Evolutionary conservation across 2,329 filamentous ascomycete genomes (phyloP), one percentile per base, ranked within the genome.

Genomic region (Talaromyces pinophilus): DNA sequence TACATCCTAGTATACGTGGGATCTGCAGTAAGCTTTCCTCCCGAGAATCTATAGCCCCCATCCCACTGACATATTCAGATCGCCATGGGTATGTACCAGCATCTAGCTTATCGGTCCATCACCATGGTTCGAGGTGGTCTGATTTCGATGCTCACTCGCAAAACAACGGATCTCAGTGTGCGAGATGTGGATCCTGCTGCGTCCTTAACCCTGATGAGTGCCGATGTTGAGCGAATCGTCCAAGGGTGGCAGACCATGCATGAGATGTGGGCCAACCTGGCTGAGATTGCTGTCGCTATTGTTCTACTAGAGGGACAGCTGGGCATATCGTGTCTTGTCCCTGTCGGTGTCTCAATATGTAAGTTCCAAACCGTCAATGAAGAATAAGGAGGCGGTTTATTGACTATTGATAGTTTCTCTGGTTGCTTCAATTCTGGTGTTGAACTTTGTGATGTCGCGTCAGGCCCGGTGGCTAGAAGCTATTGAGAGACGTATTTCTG

Each of bases 91-190:
- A 76, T 77, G 46, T 80, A 80, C 59, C 75, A 80, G 54, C 80
- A 83, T 70, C 71, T 76, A 13, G 76, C 79, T 0, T 80, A 82
- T 67, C 80, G 81, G 5, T 72, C 74, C 11, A 78, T 81, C 30
- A 81, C 80, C 10, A 80, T 82, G 75, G 72, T 81, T 8, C 74
- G 82, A 42, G 80, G 79, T 10, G 77, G 74, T 0, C 70, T 83
- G 7, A 74, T 83, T n/a, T 81, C 82, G 0, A 74, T 86, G 69
- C 80, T 88, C 1, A 87, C 83, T 69, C 78, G 80, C n/a, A 80
- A 79, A 66, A 75, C 78, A 7, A 76, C 71, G 13, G 71, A 73
- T 10, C 62, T 79, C 0, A 73, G 72, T 52, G 68, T 75, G 6
- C 74, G 72, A 62, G 75, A 77, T 63, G 73, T 74, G 11, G 77